Evolutionary conservation across 306 rosid genomes (phyloP).

Genomic region (Quercus glauca): DNA sequence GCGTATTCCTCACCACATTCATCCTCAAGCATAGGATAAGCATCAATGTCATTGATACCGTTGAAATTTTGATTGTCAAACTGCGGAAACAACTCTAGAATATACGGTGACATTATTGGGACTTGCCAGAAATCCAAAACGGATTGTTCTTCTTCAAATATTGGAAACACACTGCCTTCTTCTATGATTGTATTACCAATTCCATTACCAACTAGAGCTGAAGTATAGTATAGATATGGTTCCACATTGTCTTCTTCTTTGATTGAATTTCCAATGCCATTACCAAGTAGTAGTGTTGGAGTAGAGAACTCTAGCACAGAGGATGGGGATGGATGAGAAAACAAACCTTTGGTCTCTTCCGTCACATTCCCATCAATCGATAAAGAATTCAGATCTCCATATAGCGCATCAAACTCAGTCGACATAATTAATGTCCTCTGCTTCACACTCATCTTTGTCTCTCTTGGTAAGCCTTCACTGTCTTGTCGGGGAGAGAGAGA

Average conservation of each 20-base stretch:
- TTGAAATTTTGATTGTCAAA: too few relatives aligned
- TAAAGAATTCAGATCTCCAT: background rate
- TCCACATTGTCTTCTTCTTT: slow-evolving; percentile 20
- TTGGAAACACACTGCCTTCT: slow-evolving; percentile 10
- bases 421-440: too few relatives aligned
- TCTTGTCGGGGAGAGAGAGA: too few relatives aligned
- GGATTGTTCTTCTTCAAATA: slow-evolving; percentile 18
- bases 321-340: slow-evolving; percentile 40
- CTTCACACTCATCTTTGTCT: too few relatives aligned
- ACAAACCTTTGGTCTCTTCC: slow-evolving; percentile 15
- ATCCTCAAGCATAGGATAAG: slow-evolving; percentile 10
- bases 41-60: background rate
- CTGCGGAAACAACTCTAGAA: too few relatives aligned
- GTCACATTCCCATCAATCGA: slow-evolving; percentile 2
- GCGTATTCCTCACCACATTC: slow-evolving; percentile 16
- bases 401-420: too few relatives aligned
- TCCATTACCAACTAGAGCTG: too few relatives aligned
- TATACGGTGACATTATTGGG: too few relatives aligned
- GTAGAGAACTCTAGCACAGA: slow-evolving; percentile 58
- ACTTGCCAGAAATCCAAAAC: slow-evolving; percentile 11
- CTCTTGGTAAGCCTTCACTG: too few relatives aligned
- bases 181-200: background rate
- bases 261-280: slow-evolving; percentile 15
- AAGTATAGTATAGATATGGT: background rate
- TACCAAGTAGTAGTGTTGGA: slow-evolving; percentile 13